Evolutionary conservation across 495 filamentous ascomycete genomes (phyloP), one percentile per base, ranked within the genome.

Genomic region (Sporormia fimetaria): DNA sequence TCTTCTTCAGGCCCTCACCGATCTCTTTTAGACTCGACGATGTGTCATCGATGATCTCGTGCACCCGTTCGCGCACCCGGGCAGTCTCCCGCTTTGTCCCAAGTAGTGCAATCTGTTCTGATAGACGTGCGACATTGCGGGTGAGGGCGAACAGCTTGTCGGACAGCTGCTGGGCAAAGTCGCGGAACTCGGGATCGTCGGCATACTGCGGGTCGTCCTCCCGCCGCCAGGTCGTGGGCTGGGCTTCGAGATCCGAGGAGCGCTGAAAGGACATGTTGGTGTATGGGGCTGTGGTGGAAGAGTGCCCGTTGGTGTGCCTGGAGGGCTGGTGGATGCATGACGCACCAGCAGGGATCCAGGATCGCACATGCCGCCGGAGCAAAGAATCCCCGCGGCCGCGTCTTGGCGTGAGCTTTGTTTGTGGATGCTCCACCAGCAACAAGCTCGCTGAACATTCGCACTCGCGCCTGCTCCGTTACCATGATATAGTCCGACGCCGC

Each of bases 141-240:
- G 86, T 93, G 38, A 99, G 71, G 18, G 70, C 72, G 61, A 94
- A 93, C 17, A 99, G 70, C 61, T 86, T 78, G 54, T 83, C 78
- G 53, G 80, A 87, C 34, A 96, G 74, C 16, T 75, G 70, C 54
- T 83, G 77, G 44, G 86, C 83, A 47, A 92, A 72, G 14, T 69
- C 69, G 49, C 79, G 70, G 72, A 96, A 99, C 50, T 90, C 87
- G 30, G 92, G 92, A 57, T 94, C 87, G 65, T 99, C 90, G 49
- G 65, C 66, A 55, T 79, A 81, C 33, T 74, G 62, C 47, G 80
- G 68, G 61, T 92, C 94, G 50, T 85, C 77, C 15, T 67, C 61
- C 33, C 75, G 69, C 37, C 78, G 75, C 47, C 67, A 65, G 34
- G 72, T 73, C 9, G 77, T 80, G 32, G 80, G 76, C 66, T 87